Percentiles rank a stretch among this genome's conserved stretches.
Evolutionary conservation across 371 early-diverging fungal genomes (phyloP).

Genomic region (Mucor sp.): DNA sequence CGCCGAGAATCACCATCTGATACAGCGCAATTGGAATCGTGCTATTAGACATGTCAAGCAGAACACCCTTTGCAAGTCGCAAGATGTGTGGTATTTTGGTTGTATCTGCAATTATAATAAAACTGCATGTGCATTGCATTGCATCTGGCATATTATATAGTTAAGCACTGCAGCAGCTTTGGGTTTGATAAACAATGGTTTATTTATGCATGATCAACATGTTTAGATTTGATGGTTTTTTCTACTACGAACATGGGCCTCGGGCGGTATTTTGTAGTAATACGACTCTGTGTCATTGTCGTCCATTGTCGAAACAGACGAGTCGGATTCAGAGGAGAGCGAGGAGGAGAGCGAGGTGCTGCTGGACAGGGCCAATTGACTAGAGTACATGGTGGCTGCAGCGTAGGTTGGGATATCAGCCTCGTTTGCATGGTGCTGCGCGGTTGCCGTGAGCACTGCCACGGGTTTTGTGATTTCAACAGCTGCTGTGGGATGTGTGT

Average conservation of each 20-base stretch:
- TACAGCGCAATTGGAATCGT: not conserved
- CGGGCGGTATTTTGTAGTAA: slow-evolving; percentile 5
- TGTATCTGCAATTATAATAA: not conserved
- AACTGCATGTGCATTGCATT: not conserved
- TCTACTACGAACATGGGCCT: slow-evolving; percentile 2
- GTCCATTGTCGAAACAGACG: slow-evolving; percentile 3
- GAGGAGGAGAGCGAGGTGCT: not conserved
- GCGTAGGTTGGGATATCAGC: slow-evolving; percentile 15
- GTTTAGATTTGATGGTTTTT: not conserved
- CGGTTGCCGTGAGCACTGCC: not conserved
- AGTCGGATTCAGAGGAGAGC: slow-evolving; percentile 6
- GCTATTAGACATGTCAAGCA: not conserved
- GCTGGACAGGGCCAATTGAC: not conserved
- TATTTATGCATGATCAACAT: not conserved
- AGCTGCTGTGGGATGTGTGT: not conserved
- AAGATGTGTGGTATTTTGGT: not conserved
- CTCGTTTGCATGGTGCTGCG: not conserved
- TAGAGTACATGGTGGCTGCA: slow-evolving; percentile 8
- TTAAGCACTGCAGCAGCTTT: not conserved
- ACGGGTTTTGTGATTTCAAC: not conserved
- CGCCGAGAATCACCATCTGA: too few relatives aligned
- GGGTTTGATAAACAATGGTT: not conserved
- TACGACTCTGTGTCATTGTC: not conserved
- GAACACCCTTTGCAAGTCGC: not conserved
- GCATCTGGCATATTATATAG: not conserved